Evolutionary conservation across 805 yeast species (phyloP).

Genomic region (Myxozyma mucilagina): DNA sequence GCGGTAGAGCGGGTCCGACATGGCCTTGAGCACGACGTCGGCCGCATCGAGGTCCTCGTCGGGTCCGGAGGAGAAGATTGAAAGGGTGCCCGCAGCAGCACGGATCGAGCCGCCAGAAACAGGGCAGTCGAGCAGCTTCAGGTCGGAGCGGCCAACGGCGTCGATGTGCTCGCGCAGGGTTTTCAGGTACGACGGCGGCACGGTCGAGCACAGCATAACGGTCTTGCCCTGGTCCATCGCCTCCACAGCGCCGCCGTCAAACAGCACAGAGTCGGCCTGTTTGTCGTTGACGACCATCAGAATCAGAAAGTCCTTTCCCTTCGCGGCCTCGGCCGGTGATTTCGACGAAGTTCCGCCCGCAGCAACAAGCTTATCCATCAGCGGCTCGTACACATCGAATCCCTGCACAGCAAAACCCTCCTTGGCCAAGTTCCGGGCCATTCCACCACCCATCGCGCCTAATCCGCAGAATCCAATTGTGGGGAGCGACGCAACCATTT

Average conservation of each 20-base stretch:
- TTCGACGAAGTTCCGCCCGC: constrained; percentile 19
- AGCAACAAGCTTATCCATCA: constrained; percentile 22
- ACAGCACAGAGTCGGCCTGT: constrained; percentile 24
- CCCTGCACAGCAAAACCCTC: constrained; percentile 16
- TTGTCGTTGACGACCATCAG: constrained; percentile 26
- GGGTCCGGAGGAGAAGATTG: constrained; percentile 26
- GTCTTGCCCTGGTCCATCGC: constrained; percentile 18
- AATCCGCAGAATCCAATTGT: constrained; percentile 25
- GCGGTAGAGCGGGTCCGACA: constrained; percentile 24
- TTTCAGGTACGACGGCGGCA: constrained; percentile 19
- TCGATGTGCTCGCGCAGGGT: constrained; percentile 15
- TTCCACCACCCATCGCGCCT: constrained; percentile 30
- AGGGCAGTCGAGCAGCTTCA: constrained; percentile 23
- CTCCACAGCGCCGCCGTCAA: constrained; percentile 17
- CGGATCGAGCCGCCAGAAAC: constrained; percentile 28
- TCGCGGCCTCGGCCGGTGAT: constrained; percentile 27
- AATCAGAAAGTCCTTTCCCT: constrained; percentile 18
- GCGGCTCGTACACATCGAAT: constrained; percentile 21
- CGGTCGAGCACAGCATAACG: constrained; percentile 22
- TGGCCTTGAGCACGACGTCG: constrained; percentile 15
- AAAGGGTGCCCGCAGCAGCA: constrained; percentile 23
- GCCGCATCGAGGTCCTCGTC: constrained; percentile 21
- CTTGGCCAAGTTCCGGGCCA: constrained; percentile 24
- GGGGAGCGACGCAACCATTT: constrained; percentile 17
- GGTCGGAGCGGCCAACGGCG: constrained; percentile 14